Base-by-base conservation (phyloP, 805 yeast species). In the Wickerhamiella shivajii region DNA sequence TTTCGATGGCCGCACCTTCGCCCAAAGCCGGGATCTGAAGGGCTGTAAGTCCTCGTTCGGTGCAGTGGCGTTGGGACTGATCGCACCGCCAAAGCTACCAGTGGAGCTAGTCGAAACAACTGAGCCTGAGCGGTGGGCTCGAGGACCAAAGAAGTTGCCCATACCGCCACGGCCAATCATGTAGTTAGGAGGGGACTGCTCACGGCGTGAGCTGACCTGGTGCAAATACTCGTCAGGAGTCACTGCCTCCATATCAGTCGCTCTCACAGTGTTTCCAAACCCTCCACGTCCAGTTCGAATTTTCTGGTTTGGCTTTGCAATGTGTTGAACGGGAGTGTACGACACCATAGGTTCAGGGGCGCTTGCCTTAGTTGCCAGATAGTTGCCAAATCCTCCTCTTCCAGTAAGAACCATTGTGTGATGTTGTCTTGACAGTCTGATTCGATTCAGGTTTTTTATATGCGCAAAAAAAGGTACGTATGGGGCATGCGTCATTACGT, bases 211-310 rank as follows among this genome's bases (percentile, higher is more conserved):
- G n/a, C 52, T 44, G 27, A 49, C 56, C 34, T 55, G 58, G 21
- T 44, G 29, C 10, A 56, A 44, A 27, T 53, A 51, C 40, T 56
- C 55, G 13, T 48, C 44, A 3, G 58, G 56, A 3, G 59, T 39
- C 43, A 39, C 33, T 14, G 48, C 31, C 18, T 44, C 40, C 44
- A 52, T 42, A 20, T 50, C 41, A 15, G 44, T 34, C 15, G 56
- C 50, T 4, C 53, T 44, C 17, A 52, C 46, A 14, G 46, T 44
- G 45, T 56, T 56, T 10, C 61, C 61, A 25, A 46, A 55, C 25
- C 61, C 61, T n/a, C 61, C 61, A 16, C 61, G 47, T 18, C 61
- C 61, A 17, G 57, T 44, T 17, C 48, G 44, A 42, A 53, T 55
- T 11, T 45, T 44, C 39, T 56, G 50, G 10, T 23, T 31, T 7